Evolutionary conservation across 192 early-diverging fungal species (phyloP).

Genomic region (Spizellomyces sp.): DNA sequence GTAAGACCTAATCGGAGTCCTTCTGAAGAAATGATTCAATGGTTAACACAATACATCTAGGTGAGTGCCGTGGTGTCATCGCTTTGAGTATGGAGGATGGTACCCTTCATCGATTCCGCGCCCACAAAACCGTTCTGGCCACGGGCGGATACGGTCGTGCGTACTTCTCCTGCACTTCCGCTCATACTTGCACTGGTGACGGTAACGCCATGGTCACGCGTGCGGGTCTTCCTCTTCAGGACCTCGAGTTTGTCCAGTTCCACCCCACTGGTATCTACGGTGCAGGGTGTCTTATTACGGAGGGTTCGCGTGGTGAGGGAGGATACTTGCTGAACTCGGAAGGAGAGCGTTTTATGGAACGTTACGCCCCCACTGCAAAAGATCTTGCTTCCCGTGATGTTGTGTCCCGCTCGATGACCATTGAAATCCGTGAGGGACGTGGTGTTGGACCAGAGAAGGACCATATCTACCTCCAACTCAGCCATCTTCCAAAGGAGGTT

Average conservation of each 20-base stretch:
- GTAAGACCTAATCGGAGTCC: conserved; percentile 34
- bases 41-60: conserved; percentile 1
- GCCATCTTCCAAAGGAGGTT: conserved; percentile 90
- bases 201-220: conserved; percentile 99
- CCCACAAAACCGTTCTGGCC: conserved; percentile 97
- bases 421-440: conserved; percentile 97
- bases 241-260: conserved; percentile 99
- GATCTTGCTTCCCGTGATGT: conserved; percentile 99
- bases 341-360: conserved; percentile 99
- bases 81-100: conserved; percentile 99
- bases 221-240: conserved; percentile 94
- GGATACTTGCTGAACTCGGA: conserved; percentile 94
- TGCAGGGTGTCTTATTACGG: conserved; percentile 96
- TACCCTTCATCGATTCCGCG: conserved; percentile 94
- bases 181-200: conserved; percentile 98
- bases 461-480: conserved; percentile 95
- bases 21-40: neutral
- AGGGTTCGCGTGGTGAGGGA: conserved; percentile 96
- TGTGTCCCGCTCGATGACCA: conserved; percentile 97
- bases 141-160: conserved; percentile 99
- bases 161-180: conserved; percentile 97
- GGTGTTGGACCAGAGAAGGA: conserved; percentile 95
- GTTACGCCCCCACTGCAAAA: conserved; percentile 98
- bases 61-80: conserved; percentile 91
- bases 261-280: conserved; percentile 99